Evolutionary conservation across 2,329 filamentous ascomycete species (phyloP).

Genomic region (Aspergillus luchuensis): DNA sequence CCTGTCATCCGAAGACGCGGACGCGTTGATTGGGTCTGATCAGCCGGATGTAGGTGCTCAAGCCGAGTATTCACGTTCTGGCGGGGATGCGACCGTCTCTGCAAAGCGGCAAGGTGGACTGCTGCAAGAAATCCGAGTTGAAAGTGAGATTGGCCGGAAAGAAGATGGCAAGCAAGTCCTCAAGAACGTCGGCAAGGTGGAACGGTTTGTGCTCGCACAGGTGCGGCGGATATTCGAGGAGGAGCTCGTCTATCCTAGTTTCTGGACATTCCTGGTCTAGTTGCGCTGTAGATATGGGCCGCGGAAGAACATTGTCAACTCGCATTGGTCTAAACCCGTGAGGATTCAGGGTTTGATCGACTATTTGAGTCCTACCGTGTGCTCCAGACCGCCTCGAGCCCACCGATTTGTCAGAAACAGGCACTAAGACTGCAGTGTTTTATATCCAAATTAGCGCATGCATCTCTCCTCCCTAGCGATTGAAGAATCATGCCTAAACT

Average conservation of each 20-base stretch:
- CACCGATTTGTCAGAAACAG: slow-evolving; percentile 3
- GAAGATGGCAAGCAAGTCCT: slow-evolving; percentile 90
- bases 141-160: slow-evolving; percentile 94
- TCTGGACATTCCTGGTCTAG: slow-evolving; percentile 6
- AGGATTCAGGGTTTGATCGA: neutral
- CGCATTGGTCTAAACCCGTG: neutral
- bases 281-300: neutral
- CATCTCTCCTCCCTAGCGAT: neutral
- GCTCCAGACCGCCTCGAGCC: neutral
- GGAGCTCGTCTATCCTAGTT: slow-evolving; percentile 9
- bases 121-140: slow-evolving; percentile 89
- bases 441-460: neutral
- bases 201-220: slow-evolving; percentile 95
- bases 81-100: slow-evolving; percentile 34
- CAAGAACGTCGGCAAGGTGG: slow-evolving; percentile 98
- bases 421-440: neutral
- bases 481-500: neutral
- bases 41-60: slow-evolving; percentile 37
- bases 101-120: slow-evolving; percentile 67
- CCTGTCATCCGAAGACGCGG: slow-evolving; percentile 84
- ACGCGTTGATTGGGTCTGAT: slow-evolving; percentile 65
- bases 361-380: neutral
- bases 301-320: neutral
- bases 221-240: slow-evolving; percentile 94
- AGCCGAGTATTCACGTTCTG: slow-evolving; percentile 35